Percentiles rank a stretch among this genome's conserved stretches.
Conservation (phyloP, 1,284 basidiomycete genomes). For the Vanrija humicola region DNA sequence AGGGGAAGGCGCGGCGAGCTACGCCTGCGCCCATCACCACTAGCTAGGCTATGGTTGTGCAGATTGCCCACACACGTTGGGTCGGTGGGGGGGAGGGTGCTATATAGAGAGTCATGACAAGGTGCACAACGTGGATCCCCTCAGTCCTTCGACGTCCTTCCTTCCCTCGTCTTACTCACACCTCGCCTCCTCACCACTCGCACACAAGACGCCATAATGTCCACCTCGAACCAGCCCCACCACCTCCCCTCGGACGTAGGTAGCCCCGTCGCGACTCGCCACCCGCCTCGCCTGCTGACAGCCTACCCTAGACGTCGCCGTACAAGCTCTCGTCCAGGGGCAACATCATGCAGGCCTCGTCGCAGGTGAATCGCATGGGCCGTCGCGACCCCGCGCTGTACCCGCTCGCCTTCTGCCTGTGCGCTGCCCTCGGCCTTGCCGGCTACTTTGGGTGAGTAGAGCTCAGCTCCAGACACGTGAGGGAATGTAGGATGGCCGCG, state of each 20-base stretch:
- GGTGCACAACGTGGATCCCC: too few species aligned
- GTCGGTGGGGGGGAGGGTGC: too few species aligned
- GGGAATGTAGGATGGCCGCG: not conserved
- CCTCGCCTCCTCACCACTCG: not conserved
- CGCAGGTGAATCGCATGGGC: constrained; percentile 46
- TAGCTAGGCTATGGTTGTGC: too few species aligned
- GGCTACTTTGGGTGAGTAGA: constrained; percentile 40
- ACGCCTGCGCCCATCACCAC: too few species aligned
- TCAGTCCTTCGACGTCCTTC: too few species aligned
- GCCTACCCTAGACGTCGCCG: constrained; percentile 28
- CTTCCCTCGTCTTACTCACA: not conserved
- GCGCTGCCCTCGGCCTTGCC: constrained; percentile 38
- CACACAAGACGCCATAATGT: not conserved
- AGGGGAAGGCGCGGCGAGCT: too few species aligned
- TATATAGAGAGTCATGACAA: too few species aligned
- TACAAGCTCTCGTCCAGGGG: constrained; percentile 33
- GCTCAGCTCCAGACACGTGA: not conserved
- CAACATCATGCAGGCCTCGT: constrained; percentile 41
- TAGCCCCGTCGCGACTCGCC: not conserved
- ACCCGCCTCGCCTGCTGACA: not conserved
- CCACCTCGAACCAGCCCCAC: not conserved
- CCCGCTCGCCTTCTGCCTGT: constrained; percentile 44
- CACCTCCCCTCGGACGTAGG: not conserved
- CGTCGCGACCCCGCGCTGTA: constrained; percentile 49
- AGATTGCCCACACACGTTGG: too few species aligned